Evolutionary conservation across 2,329 filamentous ascomycete species (phyloP).

Genomic region (Xylariaceae sp.): DNA sequence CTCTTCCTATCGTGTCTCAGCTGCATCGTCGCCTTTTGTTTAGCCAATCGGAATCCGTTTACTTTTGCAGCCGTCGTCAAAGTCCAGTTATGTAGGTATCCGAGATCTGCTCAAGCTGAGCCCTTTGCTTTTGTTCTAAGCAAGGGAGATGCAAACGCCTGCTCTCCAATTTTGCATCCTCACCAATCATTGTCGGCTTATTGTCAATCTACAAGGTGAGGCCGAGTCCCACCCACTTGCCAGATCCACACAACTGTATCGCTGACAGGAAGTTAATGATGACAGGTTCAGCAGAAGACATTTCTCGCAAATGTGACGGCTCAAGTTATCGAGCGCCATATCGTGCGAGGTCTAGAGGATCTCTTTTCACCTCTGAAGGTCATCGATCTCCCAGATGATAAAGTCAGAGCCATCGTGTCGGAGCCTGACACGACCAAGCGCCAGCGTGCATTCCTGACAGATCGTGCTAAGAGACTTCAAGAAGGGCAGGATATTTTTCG

Average conservation of each 20-base stretch:
- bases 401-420: slow-evolving; percentile 24
- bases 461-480: slow-evolving; percentile 26
- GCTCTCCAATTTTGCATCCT: too few species aligned
- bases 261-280: neutral
- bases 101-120: too few species aligned
- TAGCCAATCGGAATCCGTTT: too few species aligned
- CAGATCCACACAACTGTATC: neutral
- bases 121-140: too few species aligned
- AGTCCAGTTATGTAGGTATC: too few species aligned
- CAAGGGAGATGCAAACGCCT: too few species aligned
- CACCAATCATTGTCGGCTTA: too few species aligned
- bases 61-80: too few species aligned
- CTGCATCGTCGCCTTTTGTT: too few species aligned
- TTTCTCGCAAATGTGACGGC: slow-evolving; percentile 11
- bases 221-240: neutral
- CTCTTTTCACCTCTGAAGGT: slow-evolving; percentile 12
- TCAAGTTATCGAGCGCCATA: slow-evolving; percentile 11
- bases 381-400: slow-evolving; percentile 16
- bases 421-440: slow-evolving; percentile 23
- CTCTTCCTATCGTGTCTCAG: too few species aligned
- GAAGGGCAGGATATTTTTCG: slow-evolving; percentile 27
- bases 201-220: slow-evolving; percentile 12
- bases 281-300: slow-evolving; percentile 4
- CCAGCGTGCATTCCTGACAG: slow-evolving; percentile 22
- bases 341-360: slow-evolving; percentile 8